Evolutionary conservation across 768 basidiomycete species (phyloP).

Genomic region (Leccinellum luteum): DNA sequence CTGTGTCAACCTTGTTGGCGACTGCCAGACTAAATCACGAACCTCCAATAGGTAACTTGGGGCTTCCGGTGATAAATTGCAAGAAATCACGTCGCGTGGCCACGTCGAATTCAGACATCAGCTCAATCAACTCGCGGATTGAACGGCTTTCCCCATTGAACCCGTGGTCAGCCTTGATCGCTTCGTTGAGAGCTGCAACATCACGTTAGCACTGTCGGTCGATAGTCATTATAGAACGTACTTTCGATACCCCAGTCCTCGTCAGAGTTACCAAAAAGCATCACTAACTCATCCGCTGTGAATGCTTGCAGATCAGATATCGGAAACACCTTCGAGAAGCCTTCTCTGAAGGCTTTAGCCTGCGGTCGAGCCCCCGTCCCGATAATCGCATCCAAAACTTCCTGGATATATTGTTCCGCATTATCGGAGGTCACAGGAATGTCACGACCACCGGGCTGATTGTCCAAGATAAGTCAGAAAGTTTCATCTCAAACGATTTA

Average conservation of each 20-base stretch:
- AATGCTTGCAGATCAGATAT: constrained; percentile 88
- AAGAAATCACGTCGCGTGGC: constrained; percentile 80
- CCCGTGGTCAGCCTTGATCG: constrained; percentile 96
- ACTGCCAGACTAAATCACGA: constrained; percentile 25
- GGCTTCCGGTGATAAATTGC: constrained; percentile 97
- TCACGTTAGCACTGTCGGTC: neutral
- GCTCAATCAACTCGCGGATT: constrained; percentile 82
- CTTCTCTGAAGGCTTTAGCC: constrained; percentile 89
- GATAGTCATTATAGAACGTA: constrained; percentile 39
- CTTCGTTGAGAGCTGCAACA: constrained; percentile 73
- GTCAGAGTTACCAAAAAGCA: constrained; percentile 95
- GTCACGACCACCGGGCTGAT: constrained; percentile 74
- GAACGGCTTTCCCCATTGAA: constrained; percentile 94
- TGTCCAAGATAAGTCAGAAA: neutral
- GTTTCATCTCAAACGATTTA: neutral
- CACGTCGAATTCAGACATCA: constrained; percentile 79
- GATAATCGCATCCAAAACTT: constrained; percentile 85
- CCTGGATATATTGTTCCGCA: constrained; percentile 84
- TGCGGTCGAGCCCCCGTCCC: constrained; percentile 76
- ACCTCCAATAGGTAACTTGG: constrained; percentile 96
- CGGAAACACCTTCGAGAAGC: constrained; percentile 96
- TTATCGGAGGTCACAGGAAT: constrained; percentile 84
- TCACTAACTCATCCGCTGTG: constrained; percentile 90
- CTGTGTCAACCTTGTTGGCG: neutral
- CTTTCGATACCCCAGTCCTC: constrained; percentile 96